Percentiles rank a stretch among this genome's conserved stretches.
Conservation (phyloP, 2,329 filamentous ascomycete species). For the Cercospora zeae-maydis region DNA sequence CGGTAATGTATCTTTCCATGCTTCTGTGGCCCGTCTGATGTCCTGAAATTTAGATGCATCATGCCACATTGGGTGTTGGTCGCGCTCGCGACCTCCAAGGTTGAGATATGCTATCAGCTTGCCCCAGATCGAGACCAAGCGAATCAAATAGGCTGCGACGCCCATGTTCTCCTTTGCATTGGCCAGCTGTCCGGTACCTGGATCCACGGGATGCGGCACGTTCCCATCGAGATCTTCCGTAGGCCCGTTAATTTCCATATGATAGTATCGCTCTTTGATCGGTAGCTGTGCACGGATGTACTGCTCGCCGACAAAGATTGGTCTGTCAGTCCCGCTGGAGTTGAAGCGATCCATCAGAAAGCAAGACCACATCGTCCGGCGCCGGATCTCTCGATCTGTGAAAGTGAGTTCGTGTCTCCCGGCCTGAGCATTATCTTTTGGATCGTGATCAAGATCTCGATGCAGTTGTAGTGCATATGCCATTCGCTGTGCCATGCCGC, state of each 20-base stretch:
- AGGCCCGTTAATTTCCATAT: conserved; percentile 82
- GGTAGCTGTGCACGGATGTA: conserved; percentile 86
- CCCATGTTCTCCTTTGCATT: conserved; percentile 84
- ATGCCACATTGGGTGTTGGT: conserved; percentile 76
- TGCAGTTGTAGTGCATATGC: conserved; percentile 93
- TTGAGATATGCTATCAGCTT: conserved; percentile 86
- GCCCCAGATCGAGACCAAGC: conserved; percentile 83
- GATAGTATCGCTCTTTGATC: conserved; percentile 83
- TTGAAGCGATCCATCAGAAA: conserved; percentile 98
- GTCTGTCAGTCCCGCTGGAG: conserved; percentile 88
- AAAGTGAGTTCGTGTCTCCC: conserved; percentile 57
- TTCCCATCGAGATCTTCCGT: conserved; percentile 79
- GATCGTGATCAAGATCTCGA: conserved; percentile 76
- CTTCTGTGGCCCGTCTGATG: conserved; percentile 67
- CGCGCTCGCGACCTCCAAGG: conserved; percentile 77
- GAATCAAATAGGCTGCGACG: conserved; percentile 84
- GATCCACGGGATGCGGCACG: conserved; percentile 59
- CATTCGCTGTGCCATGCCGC: conserved; percentile 93
- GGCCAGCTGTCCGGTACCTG: conserved; percentile 61
- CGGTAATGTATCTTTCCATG: conserved; percentile 67
- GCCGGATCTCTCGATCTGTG: conserved; percentile 86
- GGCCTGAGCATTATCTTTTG: conserved; percentile 26
- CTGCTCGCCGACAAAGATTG: conserved; percentile 86
- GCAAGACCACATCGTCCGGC: conserved; percentile 96
- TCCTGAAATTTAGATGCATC: conserved; percentile 70